Conservation (phyloP, 2,329 filamentous ascomycete genomes). For the Alternaria angustiovoidea region DNA sequence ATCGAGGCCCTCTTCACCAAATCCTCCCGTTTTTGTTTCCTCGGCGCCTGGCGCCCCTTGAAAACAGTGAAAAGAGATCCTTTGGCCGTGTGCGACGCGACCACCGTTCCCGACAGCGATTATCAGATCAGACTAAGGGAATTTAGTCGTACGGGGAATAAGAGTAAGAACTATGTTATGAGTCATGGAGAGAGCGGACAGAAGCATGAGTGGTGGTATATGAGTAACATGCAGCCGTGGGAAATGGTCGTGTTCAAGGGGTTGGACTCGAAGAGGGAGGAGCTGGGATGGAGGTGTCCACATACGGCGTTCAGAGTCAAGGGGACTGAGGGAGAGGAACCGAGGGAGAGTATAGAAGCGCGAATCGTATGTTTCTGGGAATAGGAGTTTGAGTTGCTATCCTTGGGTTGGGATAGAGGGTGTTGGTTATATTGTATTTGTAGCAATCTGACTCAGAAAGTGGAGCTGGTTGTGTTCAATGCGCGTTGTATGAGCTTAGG, state of each 20-base stretch:
- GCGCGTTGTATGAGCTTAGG: background rate
- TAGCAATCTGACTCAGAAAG: background rate
- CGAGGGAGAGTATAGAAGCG: slow-evolving; percentile 40
- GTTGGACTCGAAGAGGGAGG: slow-evolving; percentile 29
- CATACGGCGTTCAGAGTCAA: slow-evolving; percentile 36
- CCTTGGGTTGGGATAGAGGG: background rate
- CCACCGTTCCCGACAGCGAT: slow-evolving; percentile 27
- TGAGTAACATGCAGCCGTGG: slow-evolving; percentile 30
- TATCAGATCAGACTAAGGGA: slow-evolving; percentile 25
- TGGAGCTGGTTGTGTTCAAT: background rate
- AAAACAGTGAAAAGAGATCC: slow-evolving; percentile 33
- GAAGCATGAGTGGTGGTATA: slow-evolving; percentile 40
- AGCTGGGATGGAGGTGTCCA: slow-evolving; percentile 33
- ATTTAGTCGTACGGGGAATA: slow-evolving; percentile 26
- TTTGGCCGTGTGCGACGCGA: slow-evolving; percentile 34
- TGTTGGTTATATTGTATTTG: background rate
- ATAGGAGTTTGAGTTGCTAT: background rate
- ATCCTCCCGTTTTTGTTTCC: slow-evolving; percentile 34
- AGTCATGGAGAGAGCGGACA: slow-evolving; percentile 18
- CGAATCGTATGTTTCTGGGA: slow-evolving; percentile 33
- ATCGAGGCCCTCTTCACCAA: slow-evolving; percentile 9
- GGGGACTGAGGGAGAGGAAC: slow-evolving; percentile 17
- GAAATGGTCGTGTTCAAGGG: slow-evolving; percentile 40
- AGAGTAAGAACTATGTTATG: slow-evolving; percentile 29
- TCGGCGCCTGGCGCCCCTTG: slow-evolving; percentile 44